Base-by-base conservation (phyloP, 2,329 filamentous ascomycete species). In the Blastomyces gilchristii region DNA sequence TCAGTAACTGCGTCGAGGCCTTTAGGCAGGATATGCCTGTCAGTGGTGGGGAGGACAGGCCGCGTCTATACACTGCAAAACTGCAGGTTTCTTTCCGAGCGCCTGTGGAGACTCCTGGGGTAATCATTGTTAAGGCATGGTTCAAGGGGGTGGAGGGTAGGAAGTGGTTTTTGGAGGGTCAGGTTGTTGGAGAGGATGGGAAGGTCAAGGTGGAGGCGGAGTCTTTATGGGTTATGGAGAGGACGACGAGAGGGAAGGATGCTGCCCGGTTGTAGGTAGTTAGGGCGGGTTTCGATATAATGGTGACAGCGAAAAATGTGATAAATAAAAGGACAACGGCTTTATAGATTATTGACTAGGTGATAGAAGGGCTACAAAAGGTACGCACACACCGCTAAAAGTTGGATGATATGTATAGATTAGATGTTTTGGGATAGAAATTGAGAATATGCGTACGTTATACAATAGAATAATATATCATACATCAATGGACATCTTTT, bases 161-260 rank as follows among this genome's bases (percentile, higher is more conserved):
- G 66, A 97, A 97, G 79, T 93, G 91, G 14, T 97, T 91, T 91
- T 91, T 97, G 0, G 87, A 89, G 77, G 94, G 91, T 1, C 84
- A 85, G 68, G 87, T 97, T 69, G 91, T 96, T 82, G 84, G 85
- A 9, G 82, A 87, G 75, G 79, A 82, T 68, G 86, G 87, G 0
- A 76, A 82, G 18, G 82, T 92, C 58, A 75, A 97, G 64, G 91
- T 88, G 8, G 90, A 95, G 76, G 93, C 90, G 0, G 88, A 88
- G 72, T 91, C 88, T 2, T 77, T 99, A 68, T 97, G 96, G 53
- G 22, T 63, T 9, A 41, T 58, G 61, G 53, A 56, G 43, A 63
- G 34, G 39, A 22, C 28, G 11, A 14, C 3, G 28, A 14, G 39
- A 16, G 59, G 43, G 58, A 49, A 43, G 22, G n/a, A 28, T 28